phyloP scores from a whole-genome alignment of 805 yeast genomes.

The Candida wancherniae region DNA sequence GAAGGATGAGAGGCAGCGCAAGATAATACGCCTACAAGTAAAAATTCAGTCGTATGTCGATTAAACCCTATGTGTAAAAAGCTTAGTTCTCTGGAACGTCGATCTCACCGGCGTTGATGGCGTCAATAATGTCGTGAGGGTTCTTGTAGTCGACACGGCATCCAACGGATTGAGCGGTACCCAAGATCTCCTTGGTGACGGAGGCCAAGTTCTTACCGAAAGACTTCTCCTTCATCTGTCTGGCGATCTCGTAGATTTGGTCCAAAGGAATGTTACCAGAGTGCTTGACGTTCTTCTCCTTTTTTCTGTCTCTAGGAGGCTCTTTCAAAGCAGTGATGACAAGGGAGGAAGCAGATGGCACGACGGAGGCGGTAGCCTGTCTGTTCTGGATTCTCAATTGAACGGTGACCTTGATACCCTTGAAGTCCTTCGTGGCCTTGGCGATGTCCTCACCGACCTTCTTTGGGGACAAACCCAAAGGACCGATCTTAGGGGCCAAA shows the following conservation, averaged over 20 bases:
- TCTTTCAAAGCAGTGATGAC: slow-evolving; percentile 99
- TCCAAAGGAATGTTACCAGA: slow-evolving; percentile 97
- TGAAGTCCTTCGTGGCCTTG: slow-evolving; percentile 98
- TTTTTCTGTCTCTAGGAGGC: slow-evolving; percentile 99
- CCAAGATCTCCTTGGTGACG: slow-evolving; percentile 96
- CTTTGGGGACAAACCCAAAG: slow-evolving; percentile 99
- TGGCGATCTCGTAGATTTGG: slow-evolving; percentile 95
- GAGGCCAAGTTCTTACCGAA: slow-evolving; percentile 97
- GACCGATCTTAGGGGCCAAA: slow-evolving; percentile 99
- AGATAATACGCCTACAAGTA: too few relatives aligned
- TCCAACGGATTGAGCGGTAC: slow-evolving; percentile 99
- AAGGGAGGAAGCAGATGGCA: slow-evolving; percentile 98
- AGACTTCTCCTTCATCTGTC: slow-evolving; percentile 95
- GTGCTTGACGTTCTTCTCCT: slow-evolving; percentile 99
- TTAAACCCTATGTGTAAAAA: slow-evolving; percentile 34
- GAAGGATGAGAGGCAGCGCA: too few relatives aligned
- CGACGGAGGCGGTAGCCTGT: slow-evolving; percentile 98
- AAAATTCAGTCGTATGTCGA: slow-evolving; percentile 25
- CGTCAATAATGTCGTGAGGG: slow-evolving; percentile 98
- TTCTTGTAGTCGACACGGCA: slow-evolving; percentile 99
- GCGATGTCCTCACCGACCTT: slow-evolving; percentile 99
- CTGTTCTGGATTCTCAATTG: slow-evolving; percentile 99
- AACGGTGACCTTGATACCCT: slow-evolving; percentile 99
- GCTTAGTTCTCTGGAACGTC: slow-evolving; percentile 79
- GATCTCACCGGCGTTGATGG: slow-evolving; percentile 97